Evolutionary conservation across 108 stramenopile species (phyloP), one percentile per base, ranked within the genome.

Genomic region (Skeletonema marinoi): DNA sequence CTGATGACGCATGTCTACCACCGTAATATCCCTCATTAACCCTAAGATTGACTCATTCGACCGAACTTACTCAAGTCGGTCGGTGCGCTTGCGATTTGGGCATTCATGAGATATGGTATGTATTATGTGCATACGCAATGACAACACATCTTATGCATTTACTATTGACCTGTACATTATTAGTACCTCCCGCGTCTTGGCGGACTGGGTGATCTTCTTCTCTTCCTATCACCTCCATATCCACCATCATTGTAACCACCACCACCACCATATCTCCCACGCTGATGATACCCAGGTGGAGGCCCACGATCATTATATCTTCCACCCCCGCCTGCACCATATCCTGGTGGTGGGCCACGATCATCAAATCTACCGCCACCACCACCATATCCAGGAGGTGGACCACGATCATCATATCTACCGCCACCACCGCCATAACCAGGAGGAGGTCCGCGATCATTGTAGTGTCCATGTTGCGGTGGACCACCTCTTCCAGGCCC

Each of bases 371-470:
- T 21, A 56, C 25, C 21, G 25, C 25, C 25, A n/a, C 25, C 21
- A n/a, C 25, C 21, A 16, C 4, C 16, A 75, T 84, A 84, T 32
- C 78, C 46, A 39, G 64, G 50, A 8, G 35, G 68, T 10, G 73
- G 77, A 9, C 82, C 81, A 21, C 86, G 73, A 33, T 65, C 82
- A 35, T 74, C 82, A 39, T 46, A 48, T 29, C 78, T 68, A 11
- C 80, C 78, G 30, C 85, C 77, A 64, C 85, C 73, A 68, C 65
- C 41, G n/a, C 65, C 39, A 48, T 65, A 71, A 4, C 51, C 31
- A 33, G 75, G 74, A 4, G 65, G 77, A 7, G 85, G 84, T 17
- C 87, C 84, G 5, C 88, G 78, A 66, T 86, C 81, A 58, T 82
- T 56, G 50, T 71, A 78, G 6, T 67, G 61, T 8, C 76, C 76